These are phyloP conservation scores for Pythium phragmitis DNA, from an alignment of 352 stramenopile genomes.

Conservation along the genomic window DNA sequence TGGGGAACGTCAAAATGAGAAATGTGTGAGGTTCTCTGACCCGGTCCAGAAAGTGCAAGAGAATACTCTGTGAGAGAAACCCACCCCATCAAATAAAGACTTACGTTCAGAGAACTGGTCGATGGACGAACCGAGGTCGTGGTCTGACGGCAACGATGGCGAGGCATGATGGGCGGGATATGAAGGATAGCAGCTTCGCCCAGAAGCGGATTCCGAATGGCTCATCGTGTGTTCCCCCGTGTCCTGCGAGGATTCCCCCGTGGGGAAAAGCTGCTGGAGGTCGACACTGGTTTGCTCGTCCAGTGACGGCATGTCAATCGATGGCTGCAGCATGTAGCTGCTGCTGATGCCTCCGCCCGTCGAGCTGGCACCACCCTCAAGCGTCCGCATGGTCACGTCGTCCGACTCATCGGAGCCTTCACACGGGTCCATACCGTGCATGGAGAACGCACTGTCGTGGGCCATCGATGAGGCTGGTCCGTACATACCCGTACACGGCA, in stretches of 20 bases:
- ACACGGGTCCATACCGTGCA: slow-evolving; percentile 17
- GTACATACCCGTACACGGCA: slow-evolving; percentile 29
- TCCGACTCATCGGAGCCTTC: background rate
- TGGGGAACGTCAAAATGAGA: background rate
- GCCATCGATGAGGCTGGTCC: slow-evolving; percentile 3
- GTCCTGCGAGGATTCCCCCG: background rate
- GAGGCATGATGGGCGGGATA: background rate
- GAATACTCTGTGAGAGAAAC: background rate
- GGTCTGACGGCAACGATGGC: slow-evolving; percentile 7
- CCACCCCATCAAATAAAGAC: slow-evolving; percentile 7
- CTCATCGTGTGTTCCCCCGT: background rate
- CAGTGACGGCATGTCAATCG: slow-evolving; percentile 26
- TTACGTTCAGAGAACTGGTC: slow-evolving; percentile 27
- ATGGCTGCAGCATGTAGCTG: slow-evolving; percentile 11
- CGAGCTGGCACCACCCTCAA: background rate
- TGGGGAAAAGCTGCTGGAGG: slow-evolving; percentile 31
- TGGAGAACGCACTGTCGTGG: slow-evolving; percentile 12
- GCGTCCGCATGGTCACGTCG: slow-evolving; percentile 11
- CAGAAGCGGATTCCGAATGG: background rate
- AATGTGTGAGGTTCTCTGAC: background rate
- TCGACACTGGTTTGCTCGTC: slow-evolving; percentile 25
- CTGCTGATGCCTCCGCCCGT: background rate
- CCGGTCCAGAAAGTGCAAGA: background rate
- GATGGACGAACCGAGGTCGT: slow-evolving; percentile 6
- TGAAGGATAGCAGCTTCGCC: background rate